phyloP scores from a whole-genome alignment of 2,329 filamentous ascomycete species.

The Sporothrix mexicana region DNA sequence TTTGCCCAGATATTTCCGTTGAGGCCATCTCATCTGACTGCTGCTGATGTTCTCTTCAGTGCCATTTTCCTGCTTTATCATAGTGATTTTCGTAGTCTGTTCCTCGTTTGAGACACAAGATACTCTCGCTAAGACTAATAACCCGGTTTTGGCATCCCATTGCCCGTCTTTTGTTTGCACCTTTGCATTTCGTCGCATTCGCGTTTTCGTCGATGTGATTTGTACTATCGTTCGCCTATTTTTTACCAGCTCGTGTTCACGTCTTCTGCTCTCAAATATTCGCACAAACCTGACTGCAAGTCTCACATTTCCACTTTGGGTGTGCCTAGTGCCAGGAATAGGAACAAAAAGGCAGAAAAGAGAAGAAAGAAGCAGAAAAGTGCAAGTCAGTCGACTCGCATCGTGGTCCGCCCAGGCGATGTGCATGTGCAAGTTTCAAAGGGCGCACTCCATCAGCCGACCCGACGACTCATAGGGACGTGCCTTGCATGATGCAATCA shows the following conservation, averaged over 20 bases:
- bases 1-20: neutral
- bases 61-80: conserved; percentile 6
- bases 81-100: no score
- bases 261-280: neutral
- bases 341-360: neutral
- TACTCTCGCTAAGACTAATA: neutral
- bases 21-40: conserved; percentile 14
- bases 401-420: neutral
- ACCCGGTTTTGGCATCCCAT: neutral
- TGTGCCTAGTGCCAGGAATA: neutral
- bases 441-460: conserved; percentile 13
- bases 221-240: neutral
- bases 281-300: neutral
- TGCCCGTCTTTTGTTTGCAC: neutral
- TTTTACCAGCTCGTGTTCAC: conserved; percentile 5
- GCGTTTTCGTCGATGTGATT: conserved; percentile 3
- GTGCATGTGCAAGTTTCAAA: conserved; percentile 23
- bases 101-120: neutral
- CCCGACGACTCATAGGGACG: conserved; percentile 21
- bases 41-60: conserved; percentile 17
- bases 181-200: neutral
- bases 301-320: conserved; percentile 8
- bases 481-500: conserved; percentile 30
- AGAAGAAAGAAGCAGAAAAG: neutral
- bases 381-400: conserved; percentile 21